Conservation (phyloP, 2,329 filamentous ascomycete species). For the Cadophora sp. region DNA sequence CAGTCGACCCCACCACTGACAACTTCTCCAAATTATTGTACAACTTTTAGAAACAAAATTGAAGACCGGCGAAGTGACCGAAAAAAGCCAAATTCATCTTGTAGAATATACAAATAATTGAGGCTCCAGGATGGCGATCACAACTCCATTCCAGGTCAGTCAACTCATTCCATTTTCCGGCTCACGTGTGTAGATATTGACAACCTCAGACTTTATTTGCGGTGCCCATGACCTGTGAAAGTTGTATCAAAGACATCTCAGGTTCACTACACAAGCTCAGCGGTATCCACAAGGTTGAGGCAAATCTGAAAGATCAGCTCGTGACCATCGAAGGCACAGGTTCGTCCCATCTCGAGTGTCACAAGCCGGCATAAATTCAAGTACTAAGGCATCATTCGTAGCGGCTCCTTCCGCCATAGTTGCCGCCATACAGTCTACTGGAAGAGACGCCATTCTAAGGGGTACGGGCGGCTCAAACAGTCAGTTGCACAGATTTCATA, state of each 20-base stretch:
- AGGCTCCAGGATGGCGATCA: slow-evolving; percentile 40
- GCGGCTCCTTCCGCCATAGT: slow-evolving; percentile 91
- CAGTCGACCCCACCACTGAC: slow-evolving; percentile 16
- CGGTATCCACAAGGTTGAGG: slow-evolving; percentile 84
- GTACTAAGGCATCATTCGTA: slow-evolving; percentile 39
- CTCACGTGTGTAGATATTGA: slow-evolving; percentile 38
- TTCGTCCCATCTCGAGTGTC: slow-evolving; percentile 47
- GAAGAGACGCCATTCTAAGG: slow-evolving; percentile 91
- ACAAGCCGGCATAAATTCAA: slow-evolving; percentile 1
- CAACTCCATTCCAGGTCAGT: slow-evolving; percentile 46
- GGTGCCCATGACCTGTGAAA: slow-evolving; percentile 90
- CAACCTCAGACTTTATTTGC: slow-evolving; percentile 82
- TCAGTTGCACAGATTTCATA: slow-evolving; percentile 52
- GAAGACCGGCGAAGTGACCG: too few relatives aligned
- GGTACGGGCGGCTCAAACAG: slow-evolving; percentile 87
- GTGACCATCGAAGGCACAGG: slow-evolving; percentile 85
- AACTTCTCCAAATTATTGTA: background rate
- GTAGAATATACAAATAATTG: background rate
- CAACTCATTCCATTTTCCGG: slow-evolving; percentile 18
- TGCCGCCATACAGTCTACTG: slow-evolving; percentile 84
- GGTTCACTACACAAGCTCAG: slow-evolving; percentile 76
- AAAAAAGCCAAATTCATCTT: background rate
- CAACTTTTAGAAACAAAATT: too few relatives aligned
- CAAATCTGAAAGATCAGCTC: slow-evolving; percentile 81
- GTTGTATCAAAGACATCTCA: slow-evolving; percentile 87